Evolutionary conservation across 768 basidiomycete species (phyloP), one percentile per base, ranked within the genome.

Genomic region (Lentinula detonsa): DNA sequence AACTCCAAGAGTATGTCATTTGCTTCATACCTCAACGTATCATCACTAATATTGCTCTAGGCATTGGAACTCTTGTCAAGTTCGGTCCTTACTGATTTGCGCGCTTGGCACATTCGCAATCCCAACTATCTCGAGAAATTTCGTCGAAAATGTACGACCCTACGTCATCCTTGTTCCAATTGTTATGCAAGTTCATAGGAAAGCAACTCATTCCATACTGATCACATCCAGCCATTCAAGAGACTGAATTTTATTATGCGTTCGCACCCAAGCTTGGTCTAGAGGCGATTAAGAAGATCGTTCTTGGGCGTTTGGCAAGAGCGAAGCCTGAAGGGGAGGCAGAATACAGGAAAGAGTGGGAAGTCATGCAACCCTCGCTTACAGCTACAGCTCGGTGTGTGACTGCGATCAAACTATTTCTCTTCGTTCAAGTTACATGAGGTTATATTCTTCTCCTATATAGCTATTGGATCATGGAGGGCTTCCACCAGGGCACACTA

Each of bases 331-430:
- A 39, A 13, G 42, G 42, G 11, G 42, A 43, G 0, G 16, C 16
- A 8, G 13, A 43, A 15, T n/a, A 43, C 5, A n/a, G 16, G 13
- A 43, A 64, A 42, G 64, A 66, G n/a, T 68, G 67, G 65, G 46
- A 60, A 7, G n/a, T 46, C 4, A 58, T 59, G 15, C 65, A 64
- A 46, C 58, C 50, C 1, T 62, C 69, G 1, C 39, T 67, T 15
- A 63, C 63, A 5, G 3, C 64, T 1, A 67, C 66, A 31, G 50
- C 67, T 46, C 64, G 69, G 69, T 69, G 48, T 37, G 10, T 18
- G 35, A 23, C 13, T 15, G 51, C 10, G 3, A 18, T 9, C 11
- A 56, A 33, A n/a, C 18, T 40, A 16, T 18, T 43, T 40, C 9
- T 28, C 13, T 31, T 18, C 5, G n/a, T 15, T 33, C 21, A 33